Percentiles rank a stretch among this genome's conserved stretches.
Conservation (phyloP, 2,329 filamentous ascomycete genomes). For the Endoconidiophora laricicola region DNA sequence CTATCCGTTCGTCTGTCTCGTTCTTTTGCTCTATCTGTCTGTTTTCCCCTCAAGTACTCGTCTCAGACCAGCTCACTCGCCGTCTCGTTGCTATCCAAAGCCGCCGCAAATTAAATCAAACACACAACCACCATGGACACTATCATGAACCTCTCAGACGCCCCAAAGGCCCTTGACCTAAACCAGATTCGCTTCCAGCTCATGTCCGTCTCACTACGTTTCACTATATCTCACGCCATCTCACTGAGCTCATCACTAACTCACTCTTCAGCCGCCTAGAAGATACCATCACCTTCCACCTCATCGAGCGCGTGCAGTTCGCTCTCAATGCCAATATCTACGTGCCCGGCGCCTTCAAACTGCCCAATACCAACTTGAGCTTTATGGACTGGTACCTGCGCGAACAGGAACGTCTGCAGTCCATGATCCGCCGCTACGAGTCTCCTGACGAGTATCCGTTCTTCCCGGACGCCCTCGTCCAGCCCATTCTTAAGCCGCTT, state of each 20-base stretch:
- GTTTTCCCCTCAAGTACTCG: too few species aligned
- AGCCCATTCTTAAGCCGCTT: constrained; percentile 72
- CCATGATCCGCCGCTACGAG: constrained; percentile 83
- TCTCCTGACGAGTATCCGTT: constrained; percentile 96
- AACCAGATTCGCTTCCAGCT: constrained; percentile 84
- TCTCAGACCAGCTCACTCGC: too few species aligned
- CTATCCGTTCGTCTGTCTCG: too few species aligned
- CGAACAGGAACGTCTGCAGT: constrained; percentile 83
- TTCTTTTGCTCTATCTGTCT: too few species aligned
- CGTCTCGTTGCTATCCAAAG: too few species aligned
- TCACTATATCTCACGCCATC: not conserved
- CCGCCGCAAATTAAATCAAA: too few species aligned
- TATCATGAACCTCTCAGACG: constrained; percentile 74
- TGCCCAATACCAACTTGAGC: constrained; percentile 57
- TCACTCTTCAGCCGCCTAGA: constrained; percentile 62
- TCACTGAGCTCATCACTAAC: not conserved
- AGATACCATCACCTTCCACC: constrained; percentile 91
- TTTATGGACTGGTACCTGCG: constrained; percentile 89
- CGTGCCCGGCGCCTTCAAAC: constrained; percentile 56
- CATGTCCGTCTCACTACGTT: constrained; percentile 44
- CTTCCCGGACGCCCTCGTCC: constrained; percentile 66
- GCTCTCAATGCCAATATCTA: constrained; percentile 85
- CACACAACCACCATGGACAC: constrained; percentile 53
- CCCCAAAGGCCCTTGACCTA: constrained; percentile 72
- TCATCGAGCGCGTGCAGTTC: constrained; percentile 97